Conservation (phyloP, 1,284 basidiomycete genomes). For the Peniophora sp. region DNA sequence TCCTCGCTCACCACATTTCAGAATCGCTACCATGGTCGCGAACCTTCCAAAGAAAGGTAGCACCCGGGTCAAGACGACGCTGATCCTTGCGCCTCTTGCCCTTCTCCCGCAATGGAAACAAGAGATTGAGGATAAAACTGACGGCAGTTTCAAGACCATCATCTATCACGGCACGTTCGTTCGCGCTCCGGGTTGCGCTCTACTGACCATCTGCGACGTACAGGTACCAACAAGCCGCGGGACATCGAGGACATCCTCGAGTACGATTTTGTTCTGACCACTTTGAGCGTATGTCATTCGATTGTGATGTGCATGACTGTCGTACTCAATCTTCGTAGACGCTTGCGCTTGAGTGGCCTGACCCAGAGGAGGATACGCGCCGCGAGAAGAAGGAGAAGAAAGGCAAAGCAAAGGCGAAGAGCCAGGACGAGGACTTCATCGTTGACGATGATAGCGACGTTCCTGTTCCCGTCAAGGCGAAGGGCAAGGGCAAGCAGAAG, state of each 20-base stretch:
- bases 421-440: constrained; percentile 26
- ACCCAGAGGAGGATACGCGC: constrained; percentile 36
- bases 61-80: constrained; percentile 38
- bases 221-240: constrained; percentile 30
- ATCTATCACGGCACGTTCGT: constrained; percentile 46
- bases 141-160: constrained; percentile 31
- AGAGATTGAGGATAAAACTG: constrained; percentile 52
- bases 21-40: constrained; percentile 39
- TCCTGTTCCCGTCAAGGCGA: constrained; percentile 7
- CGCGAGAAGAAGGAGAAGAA: constrained; percentile 32
- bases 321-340: constrained; percentile 28
- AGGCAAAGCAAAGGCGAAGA: constrained; percentile 24
- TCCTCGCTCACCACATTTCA: constrained; percentile 10
- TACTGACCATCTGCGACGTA: constrained; percentile 18
- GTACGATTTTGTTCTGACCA: constrained; percentile 53
- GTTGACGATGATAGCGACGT: constrained; percentile 28
- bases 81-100: constrained; percentile 48
- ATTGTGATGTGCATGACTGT: not conserved
- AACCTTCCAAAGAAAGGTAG: constrained; percentile 31
- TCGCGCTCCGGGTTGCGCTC: constrained; percentile 1
- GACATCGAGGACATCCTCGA: constrained; percentile 32
- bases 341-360: constrained; percentile 49
- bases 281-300: constrained; percentile 32
- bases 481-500: constrained; percentile 21
- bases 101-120: constrained; percentile 50